phyloP scores from a whole-genome alignment of 495 filamentous ascomycete species.

The Parathielavia hyrcaniae region DNA sequence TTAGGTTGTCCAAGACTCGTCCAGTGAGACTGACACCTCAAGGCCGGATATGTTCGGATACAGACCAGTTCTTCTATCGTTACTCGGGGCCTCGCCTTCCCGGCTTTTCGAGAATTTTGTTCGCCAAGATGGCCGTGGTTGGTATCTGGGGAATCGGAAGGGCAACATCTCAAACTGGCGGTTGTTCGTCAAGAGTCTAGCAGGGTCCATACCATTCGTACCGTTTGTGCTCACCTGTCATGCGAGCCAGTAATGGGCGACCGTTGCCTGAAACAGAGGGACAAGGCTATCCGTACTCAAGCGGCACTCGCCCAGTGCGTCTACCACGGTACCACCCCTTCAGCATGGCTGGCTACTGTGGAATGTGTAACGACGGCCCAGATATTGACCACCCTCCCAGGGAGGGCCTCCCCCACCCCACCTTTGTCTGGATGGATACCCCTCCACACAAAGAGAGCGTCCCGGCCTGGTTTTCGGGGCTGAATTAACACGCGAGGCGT shows the following conservation, averaged over 20 bases:
- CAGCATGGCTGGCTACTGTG: constrained; percentile 29
- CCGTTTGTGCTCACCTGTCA: neutral
- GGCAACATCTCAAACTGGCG: constrained; percentile 1
- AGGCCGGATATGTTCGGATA: neutral
- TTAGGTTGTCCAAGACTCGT: neutral
- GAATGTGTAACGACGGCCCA: constrained; percentile 4
- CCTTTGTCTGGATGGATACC: too few relatives aligned
- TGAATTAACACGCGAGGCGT: constrained; percentile 15
- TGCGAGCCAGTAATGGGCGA: constrained; percentile 17
- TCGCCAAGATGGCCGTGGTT: constrained; percentile 6
- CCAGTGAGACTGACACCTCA: neutral
- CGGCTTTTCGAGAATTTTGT: constrained; percentile 13
- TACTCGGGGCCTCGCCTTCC: constrained; percentile 12
- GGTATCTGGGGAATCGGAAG: constrained; percentile 17
- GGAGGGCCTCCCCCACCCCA: too few relatives aligned
- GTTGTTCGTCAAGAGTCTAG: neutral
- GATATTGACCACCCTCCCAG: constrained; percentile 17
- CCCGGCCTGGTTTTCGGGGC: constrained; percentile 29
- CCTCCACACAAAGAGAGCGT: constrained; percentile 11
- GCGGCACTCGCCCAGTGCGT: neutral
- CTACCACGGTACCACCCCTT: constrained; percentile 8
- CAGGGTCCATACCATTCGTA: constrained; percentile 16
- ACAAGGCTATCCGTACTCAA: neutral
- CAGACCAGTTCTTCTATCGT: constrained; percentile 6
- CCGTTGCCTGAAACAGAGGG: constrained; percentile 14